Base-by-base conservation (phyloP, 2,329 filamentous ascomycete species). In the Tolypocladium ovalisporum region DNA sequence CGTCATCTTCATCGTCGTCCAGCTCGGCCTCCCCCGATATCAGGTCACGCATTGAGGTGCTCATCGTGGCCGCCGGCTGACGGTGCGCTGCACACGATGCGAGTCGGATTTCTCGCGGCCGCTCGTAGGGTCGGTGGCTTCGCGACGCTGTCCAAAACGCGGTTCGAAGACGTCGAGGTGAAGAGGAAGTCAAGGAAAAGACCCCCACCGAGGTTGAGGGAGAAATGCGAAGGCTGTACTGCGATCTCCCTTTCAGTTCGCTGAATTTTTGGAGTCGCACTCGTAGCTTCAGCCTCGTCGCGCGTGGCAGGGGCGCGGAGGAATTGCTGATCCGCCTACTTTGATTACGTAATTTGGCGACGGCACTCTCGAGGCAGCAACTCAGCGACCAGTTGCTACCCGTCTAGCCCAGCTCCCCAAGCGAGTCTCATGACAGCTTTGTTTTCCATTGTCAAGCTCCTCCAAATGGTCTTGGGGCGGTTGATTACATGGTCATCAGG, bases 11-110 rank as follows among this genome's bases (percentile, higher is more conserved):
- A 58, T 94, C 89, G 32, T 86, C 86, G 68, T 92, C 92, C 59
- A 97, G 77, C 73, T 95, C 86, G 64, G 93, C 94, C 76, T 91
- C 87, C 62, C 85, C 86, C 65, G 93, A 86, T 67, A 99, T 86
- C 68, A 97, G 78, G 70, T 91, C 85, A 71, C 82, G 83, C 82
- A 89, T 85, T 54, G 72, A 78, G 68, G 71, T 78, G 69, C 81
- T 85, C 84, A 86, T 87, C 19, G 67, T 81, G 70, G 63, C 67
- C 60, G 57, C 52, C 61, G 22, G 39, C 22, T 10, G 42, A 17
- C 51, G 35, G 47, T 17, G 17, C 32, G 17, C 27, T 27, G n/a
- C 17, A 57, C 34, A 42, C 32, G 51, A 35, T 34, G 47, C 27
- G 24, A 47, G 24, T 32, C 36, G 13, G 36, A 32, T 54, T 27